These are phyloP conservation scores for Ettlia oleoabundans DNA, from an alignment of 139 green algal genomes.

Conservation along the genomic window DNA sequence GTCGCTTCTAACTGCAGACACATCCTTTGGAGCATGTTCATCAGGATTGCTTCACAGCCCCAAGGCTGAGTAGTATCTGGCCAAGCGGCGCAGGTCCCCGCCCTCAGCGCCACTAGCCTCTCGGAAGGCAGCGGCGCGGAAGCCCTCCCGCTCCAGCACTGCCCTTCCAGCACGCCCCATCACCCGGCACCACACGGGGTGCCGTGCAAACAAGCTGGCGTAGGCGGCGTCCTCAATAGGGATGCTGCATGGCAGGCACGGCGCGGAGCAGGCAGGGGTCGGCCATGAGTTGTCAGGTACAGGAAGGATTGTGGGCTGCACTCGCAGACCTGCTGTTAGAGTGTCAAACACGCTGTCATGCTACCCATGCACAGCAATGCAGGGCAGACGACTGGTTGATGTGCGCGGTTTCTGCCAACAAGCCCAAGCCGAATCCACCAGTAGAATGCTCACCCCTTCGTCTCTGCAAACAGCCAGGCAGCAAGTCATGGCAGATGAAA, in stretches of 20 bases:
- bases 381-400: no score
- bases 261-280: conserved; percentile 6
- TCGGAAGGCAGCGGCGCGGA: not conserved
- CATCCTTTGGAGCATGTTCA: no score
- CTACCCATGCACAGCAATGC: no score
- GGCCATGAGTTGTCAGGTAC: conserved; percentile 59
- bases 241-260: conserved; percentile 28
- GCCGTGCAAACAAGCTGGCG: conserved; percentile 19
- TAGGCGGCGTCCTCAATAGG: conserved; percentile 59
- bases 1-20: no score
- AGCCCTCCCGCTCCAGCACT: conserved; percentile 31
- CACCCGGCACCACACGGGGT: conserved; percentile 26
- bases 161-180: conserved; percentile 15
- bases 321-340: no score
- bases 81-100: not conserved
- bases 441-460: conserved; percentile 5
- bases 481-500: no score
- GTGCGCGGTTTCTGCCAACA: conserved; percentile 65
- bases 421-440: not conserved
- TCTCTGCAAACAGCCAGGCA: no score
- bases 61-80: not conserved
- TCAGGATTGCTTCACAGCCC: no score
- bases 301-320: no score
- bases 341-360: no score
- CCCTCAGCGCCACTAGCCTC: not conserved